Conservation (phyloP, 768 basidiomycete species). For the Chalciporus piperatus region DNA sequence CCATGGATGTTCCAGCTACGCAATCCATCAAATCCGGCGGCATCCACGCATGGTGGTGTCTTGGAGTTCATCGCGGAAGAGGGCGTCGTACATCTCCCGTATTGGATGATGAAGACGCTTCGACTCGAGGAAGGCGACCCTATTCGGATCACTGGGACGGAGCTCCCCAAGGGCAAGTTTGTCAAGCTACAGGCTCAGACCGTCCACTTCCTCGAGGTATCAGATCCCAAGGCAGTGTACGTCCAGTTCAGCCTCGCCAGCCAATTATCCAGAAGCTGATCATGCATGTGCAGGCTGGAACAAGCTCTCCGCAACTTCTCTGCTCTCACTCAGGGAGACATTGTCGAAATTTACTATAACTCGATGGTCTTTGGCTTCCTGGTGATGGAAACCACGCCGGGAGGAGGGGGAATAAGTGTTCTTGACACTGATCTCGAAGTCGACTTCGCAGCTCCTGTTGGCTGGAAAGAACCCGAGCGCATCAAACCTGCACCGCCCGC, state of each 20-base stretch:
- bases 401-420: conserved; percentile 83
- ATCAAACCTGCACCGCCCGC: conserved; percentile 75
- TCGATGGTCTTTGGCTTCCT: conserved; percentile 92
- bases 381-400: conserved; percentile 90
- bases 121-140: conserved; percentile 93
- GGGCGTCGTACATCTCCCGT: conserved; percentile 90
- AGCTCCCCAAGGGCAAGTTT: conserved; percentile 88
- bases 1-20: conserved; percentile 98
- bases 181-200: conserved; percentile 97
- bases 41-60: conserved; percentile 93
- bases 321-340: conserved; percentile 89
- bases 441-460: conserved; percentile 91
- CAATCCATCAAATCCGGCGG: conserved; percentile 80
- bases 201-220: conserved; percentile 93
- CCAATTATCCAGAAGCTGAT: background rate
- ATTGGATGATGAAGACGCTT: conserved; percentile 99
- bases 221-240: conserved; percentile 96
- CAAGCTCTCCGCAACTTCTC: conserved; percentile 93
- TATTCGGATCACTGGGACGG: conserved; percentile 86
- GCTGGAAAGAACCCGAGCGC: conserved; percentile 92
- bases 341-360: conserved; percentile 98
- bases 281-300: conserved; percentile 64
- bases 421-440: conserved; percentile 98
- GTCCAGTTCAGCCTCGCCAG: conserved; percentile 29
- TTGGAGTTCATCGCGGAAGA: conserved; percentile 99